Evolutionary conservation across 371 early-diverging fungal genomes (phyloP).

Genomic region (Mucor velutinosus): DNA sequence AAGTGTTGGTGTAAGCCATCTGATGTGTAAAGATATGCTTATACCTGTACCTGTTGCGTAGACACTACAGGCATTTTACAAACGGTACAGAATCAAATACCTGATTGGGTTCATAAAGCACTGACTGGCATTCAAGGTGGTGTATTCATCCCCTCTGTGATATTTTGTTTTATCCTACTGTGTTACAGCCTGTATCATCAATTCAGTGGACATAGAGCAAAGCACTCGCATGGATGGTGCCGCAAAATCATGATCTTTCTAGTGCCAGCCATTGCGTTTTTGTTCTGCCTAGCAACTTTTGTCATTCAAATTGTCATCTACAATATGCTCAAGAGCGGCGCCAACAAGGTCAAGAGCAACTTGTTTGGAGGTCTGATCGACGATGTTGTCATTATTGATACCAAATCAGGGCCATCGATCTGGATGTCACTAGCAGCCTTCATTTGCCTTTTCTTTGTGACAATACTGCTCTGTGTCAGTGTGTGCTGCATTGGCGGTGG

Average conservation of each 20-base stretch:
- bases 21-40: neutral
- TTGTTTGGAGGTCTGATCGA: slow-evolving; percentile 11
- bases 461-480: slow-evolving; percentile 12
- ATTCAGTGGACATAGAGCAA: neutral
- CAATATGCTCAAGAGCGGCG: slow-evolving; percentile 2
- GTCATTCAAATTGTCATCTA: slow-evolving; percentile 12
- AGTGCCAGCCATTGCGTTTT: slow-evolving; percentile 4
- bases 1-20: neutral
- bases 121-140: slow-evolving; percentile 17
- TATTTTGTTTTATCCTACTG: slow-evolving; percentile 18
- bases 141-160: slow-evolving; percentile 22
- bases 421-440: slow-evolving; percentile 29
- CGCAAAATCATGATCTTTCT: neutral
- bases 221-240: neutral
- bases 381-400: neutral
- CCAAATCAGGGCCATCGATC: slow-evolving; percentile 16
- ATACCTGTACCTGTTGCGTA: neutral
- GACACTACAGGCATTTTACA: slow-evolving; percentile 16
- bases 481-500: slow-evolving; percentile 7
- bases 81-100: slow-evolving; percentile 9
- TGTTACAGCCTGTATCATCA: slow-evolving; percentile 10
- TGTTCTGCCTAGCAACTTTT: slow-evolving; percentile 17
- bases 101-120: slow-evolving; percentile 4
- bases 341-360: neutral
- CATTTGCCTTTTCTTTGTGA: slow-evolving; percentile 19